A percentile compares a stretch with the other conserved stretches of the same genome.
Conservation (phyloP, 768 basidiomycete genomes). For the Calocybe cyanea region DNA sequence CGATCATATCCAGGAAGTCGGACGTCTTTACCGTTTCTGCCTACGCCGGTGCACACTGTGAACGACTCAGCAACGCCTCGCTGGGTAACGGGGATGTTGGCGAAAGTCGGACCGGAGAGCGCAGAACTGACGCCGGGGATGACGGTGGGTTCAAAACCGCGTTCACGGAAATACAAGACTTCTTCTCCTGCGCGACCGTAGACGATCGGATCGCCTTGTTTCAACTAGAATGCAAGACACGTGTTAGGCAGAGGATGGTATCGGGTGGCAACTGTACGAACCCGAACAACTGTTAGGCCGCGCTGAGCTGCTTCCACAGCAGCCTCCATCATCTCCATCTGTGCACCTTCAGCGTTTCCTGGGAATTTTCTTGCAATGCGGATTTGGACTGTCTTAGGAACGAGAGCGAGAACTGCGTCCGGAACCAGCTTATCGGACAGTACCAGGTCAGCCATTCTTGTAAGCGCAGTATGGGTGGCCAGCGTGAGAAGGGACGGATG, state of each 20-base stretch:
- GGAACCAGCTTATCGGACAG: conserved; percentile 97
- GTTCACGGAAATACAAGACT: conserved; percentile 83
- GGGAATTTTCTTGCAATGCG: conserved; percentile 97
- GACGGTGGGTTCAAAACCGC: conserved; percentile 79
- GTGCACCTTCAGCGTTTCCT: conserved; percentile 93
- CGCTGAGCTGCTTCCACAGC: conserved; percentile 78
- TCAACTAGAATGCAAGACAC: conserved; percentile 50
- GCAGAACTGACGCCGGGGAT: conserved; percentile 90
- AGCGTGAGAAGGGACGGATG: conserved; percentile 90
- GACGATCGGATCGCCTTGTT: conserved; percentile 96
- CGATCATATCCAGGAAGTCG: conserved; percentile 87
- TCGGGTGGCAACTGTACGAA: conserved; percentile 33
- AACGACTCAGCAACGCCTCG: conserved; percentile 91
- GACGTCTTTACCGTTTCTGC: conserved; percentile 78
- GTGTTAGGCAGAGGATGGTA: conserved; percentile 1
- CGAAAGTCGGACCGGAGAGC: conserved; percentile 85
- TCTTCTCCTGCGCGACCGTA: conserved; percentile 96
- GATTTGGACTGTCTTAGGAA: conserved; percentile 68
- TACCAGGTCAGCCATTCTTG: conserved; percentile 77
- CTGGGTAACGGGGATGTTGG: conserved; percentile 92
- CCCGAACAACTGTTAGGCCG: conserved; percentile 85
- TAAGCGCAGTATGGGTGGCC: conserved; percentile 79
- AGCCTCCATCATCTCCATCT: conserved; percentile 90
- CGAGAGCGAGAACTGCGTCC: conserved; percentile 76
- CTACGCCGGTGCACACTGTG: conserved; percentile 92